phyloP scores from a whole-genome alignment of 2,329 filamentous ascomycete species.

The Pseudogymnoascus sp. region DNA sequence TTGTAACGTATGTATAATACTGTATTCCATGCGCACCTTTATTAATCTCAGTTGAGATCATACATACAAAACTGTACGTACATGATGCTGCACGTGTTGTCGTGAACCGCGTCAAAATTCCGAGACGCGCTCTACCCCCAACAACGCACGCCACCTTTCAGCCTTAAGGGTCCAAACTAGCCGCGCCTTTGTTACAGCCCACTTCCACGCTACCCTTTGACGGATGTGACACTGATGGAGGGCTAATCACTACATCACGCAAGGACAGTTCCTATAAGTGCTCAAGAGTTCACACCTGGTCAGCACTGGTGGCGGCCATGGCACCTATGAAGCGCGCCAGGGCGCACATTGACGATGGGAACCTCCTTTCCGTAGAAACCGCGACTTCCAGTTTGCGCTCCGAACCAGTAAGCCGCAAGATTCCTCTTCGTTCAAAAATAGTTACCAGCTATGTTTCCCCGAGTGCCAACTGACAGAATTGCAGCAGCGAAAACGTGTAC shows the following conservation, averaged over 20 bases:
- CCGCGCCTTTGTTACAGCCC: slow-evolving; percentile 1
- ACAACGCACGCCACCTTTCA: not conserved
- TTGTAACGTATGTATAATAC: not conserved
- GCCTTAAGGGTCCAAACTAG: not conserved
- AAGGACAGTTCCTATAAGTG: not conserved
- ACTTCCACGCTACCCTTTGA: not conserved
- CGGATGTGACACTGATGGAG: not conserved
- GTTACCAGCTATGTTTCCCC: not conserved
- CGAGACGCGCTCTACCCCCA: not conserved
- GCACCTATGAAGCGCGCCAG: slow-evolving; percentile 3
- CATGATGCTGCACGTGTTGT: not conserved
- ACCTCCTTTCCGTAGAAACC: not conserved
- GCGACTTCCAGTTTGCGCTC: not conserved
- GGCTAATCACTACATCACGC: not conserved
- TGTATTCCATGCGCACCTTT: not conserved
- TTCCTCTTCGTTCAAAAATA: not conserved
- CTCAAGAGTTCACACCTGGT: not conserved
- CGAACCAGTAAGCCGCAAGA: not conserved
- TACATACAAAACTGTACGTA: not conserved
- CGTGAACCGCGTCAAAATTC: slow-evolving; percentile 7
- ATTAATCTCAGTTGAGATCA: not conserved
- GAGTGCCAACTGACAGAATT: not conserved
- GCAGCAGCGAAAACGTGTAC: slow-evolving; percentile 1
- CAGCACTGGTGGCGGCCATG: not conserved
- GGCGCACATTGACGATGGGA: not conserved